Conservation (phyloP, 805 yeast genomes). For the Sugiyamaella boreocaroliniensis region DNA sequence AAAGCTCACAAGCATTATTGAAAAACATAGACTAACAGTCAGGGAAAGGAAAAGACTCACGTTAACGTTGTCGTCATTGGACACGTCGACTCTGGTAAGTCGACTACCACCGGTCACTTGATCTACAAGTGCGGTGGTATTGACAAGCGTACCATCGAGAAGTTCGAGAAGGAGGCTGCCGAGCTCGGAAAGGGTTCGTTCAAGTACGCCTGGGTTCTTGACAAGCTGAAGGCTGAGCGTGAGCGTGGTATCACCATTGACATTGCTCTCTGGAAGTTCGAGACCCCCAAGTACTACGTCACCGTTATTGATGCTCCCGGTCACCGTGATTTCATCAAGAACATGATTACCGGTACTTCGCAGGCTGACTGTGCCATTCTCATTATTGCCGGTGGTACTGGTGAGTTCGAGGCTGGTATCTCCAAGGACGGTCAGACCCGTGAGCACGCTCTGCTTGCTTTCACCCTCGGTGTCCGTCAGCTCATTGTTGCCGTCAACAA, state of each 20-base stretch:
- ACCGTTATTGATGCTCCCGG: constrained; percentile 95
- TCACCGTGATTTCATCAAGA: constrained; percentile 94
- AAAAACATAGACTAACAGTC: constrained; percentile 3
- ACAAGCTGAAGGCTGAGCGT: constrained; percentile 92
- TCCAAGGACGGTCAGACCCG: constrained; percentile 93
- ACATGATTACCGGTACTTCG: constrained; percentile 92
- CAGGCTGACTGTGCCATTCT: constrained; percentile 90
- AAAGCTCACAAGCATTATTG: background rate
- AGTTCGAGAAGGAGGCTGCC: constrained; percentile 97
- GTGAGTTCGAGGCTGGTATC: constrained; percentile 95
- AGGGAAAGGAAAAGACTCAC: constrained; percentile 96
- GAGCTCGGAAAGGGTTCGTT: constrained; percentile 96
- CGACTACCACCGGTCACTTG: constrained; percentile 99
- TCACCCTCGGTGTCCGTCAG: constrained; percentile 82
- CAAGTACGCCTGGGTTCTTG: constrained; percentile 97
- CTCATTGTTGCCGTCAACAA: constrained; percentile 87
- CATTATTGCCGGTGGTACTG: constrained; percentile 86
- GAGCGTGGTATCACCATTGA: constrained; percentile 96
- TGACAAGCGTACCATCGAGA: constrained; percentile 97
- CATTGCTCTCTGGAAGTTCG: constrained; percentile 89
- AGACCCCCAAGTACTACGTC: constrained; percentile 82
- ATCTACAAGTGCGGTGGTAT: constrained; percentile 98
- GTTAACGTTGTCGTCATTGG: constrained; percentile 99
- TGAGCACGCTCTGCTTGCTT: constrained; percentile 89
- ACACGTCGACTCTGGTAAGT: constrained; percentile 99